Percentiles rank a stretch among this genome's conserved stretches.
Conservation (phyloP, 2,329 filamentous ascomycete species). For the Fusarium heterosporum region DNA sequence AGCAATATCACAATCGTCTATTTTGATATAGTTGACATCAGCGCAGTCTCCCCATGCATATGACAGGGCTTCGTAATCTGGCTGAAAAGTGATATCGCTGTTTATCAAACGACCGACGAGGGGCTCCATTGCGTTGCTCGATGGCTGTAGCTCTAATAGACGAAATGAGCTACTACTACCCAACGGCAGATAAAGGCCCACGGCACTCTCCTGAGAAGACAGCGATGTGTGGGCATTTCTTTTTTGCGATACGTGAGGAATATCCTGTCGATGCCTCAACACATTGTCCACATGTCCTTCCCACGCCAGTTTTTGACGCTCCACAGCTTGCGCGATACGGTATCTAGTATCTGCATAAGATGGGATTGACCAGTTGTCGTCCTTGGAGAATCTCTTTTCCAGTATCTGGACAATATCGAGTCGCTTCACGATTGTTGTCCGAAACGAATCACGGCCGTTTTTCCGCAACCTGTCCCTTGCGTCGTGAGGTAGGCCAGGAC, state of each 20-base stretch:
- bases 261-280: not conserved
- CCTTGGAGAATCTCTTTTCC: not conserved
- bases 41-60: conserved; percentile 25
- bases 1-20: not conserved
- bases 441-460: fast-evolving
- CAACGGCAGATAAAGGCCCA: not conserved
- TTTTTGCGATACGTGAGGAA: not conserved
- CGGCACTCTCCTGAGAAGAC: fast-evolving
- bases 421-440: not conserved
- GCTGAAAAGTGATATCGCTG: conserved; percentile 22
- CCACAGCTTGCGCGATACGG: fast-evolving
- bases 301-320: not conserved
- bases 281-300: not conserved
- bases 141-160: conserved; percentile 8
- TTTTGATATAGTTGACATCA: not conserved
- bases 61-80: conserved; percentile 21
- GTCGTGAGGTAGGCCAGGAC: not conserved
- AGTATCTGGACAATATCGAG: conserved; percentile 2
- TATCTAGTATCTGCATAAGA: not conserved
- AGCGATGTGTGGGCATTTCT: fast-evolving
- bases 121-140: not conserved
- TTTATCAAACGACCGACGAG: not conserved
- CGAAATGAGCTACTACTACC: conserved; percentile 11
- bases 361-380: not conserved
- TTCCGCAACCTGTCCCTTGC: not conserved